Conservation (phyloP, 2,329 filamentous ascomycete species). For the Cryoendolithus antarcticus region DNA sequence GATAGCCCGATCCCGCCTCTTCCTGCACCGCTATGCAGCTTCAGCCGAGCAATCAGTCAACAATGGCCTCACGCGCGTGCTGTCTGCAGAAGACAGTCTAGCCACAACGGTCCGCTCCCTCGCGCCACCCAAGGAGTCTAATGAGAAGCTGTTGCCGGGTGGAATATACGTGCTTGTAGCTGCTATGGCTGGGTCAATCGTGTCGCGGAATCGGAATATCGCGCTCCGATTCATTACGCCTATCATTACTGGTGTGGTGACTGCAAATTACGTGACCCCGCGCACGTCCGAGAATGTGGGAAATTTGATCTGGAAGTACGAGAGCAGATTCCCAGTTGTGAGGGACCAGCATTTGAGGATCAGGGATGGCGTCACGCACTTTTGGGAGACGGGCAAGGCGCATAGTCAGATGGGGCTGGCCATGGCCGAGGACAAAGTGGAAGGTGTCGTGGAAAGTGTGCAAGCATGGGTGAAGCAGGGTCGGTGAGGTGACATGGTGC, state of each 20-base stretch:
- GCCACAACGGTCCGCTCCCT: slow-evolving; percentile 80
- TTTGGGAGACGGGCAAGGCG: slow-evolving; percentile 60
- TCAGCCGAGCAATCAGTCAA: slow-evolving; percentile 74
- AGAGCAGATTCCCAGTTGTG: slow-evolving; percentile 74
- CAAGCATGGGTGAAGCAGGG: slow-evolving; percentile 90
- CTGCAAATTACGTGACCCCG: slow-evolving; percentile 75
- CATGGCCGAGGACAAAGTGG: slow-evolving; percentile 72
- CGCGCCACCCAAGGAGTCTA: slow-evolving; percentile 71
- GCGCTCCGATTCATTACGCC: slow-evolving; percentile 67
- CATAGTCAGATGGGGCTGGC: slow-evolving; percentile 58
- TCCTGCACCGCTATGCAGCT: slow-evolving; percentile 64
- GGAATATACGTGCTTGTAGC: slow-evolving; percentile 85
- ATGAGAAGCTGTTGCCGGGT: slow-evolving; percentile 82
- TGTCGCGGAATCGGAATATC: slow-evolving; percentile 77
- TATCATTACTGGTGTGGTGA: slow-evolving; percentile 65
- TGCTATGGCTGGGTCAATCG: slow-evolving; percentile 87
- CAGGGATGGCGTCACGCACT: slow-evolving; percentile 55
- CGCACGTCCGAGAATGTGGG: slow-evolving; percentile 83
- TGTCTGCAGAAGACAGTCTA: slow-evolving; percentile 79
- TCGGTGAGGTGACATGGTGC: slow-evolving; percentile 5
- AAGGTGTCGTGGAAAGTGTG: slow-evolving; percentile 59
- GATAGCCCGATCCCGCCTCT: slow-evolving; percentile 67
- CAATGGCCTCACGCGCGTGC: slow-evolving; percentile 62
- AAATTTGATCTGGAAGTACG: slow-evolving; percentile 80
- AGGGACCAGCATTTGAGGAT: slow-evolving; percentile 68